phyloP scores from a whole-genome alignment of 2,329 filamentous ascomycete genomes.

The Fusarium staphyleae region DNA sequence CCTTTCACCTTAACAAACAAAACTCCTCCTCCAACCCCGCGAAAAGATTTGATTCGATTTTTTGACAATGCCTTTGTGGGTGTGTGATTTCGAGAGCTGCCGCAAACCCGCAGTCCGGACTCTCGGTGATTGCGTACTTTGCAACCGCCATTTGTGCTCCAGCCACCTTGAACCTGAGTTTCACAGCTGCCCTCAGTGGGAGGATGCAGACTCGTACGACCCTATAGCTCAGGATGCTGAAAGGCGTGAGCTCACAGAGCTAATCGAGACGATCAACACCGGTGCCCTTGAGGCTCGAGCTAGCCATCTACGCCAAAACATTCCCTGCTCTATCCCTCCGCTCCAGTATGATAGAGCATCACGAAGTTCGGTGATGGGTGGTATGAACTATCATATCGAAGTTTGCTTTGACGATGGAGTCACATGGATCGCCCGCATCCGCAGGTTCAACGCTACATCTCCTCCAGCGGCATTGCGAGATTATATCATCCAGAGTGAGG shows the following conservation, averaged over 20 bases:
- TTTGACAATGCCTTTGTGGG: conserved; percentile 45
- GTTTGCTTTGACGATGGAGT: conserved; percentile 53
- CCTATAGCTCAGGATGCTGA: conserved; percentile 46
- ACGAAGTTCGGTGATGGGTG: conserved; percentile 51
- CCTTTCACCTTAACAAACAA: conserved; percentile 4
- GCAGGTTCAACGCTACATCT: conserved; percentile 50
- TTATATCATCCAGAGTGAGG: conserved; percentile 50
- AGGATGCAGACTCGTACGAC: conserved; percentile 48
- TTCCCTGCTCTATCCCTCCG: conserved; percentile 46
- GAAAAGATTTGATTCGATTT: no score
- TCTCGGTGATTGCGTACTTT: conserved; percentile 50
- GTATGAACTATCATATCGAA: conserved; percentile 54
- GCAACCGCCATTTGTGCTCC: conserved; percentile 49
- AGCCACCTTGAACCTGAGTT: conserved; percentile 43
- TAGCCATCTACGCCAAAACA: conserved; percentile 45
- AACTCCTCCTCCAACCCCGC: no score
- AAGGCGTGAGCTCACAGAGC: conserved; percentile 43
- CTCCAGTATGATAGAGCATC: conserved; percentile 47
- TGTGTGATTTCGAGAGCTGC: conserved; percentile 45
- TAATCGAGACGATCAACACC: conserved; percentile 48
- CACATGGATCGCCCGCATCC: conserved; percentile 53
- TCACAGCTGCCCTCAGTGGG: conserved; percentile 49
- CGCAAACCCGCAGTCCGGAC: conserved; percentile 45
- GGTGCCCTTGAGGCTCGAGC: conserved; percentile 48
- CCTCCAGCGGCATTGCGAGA: conserved; percentile 46